phyloP scores from a whole-genome alignment of 176 grass and related monocot species.

The Cenchrus fungigraminus region DNA sequence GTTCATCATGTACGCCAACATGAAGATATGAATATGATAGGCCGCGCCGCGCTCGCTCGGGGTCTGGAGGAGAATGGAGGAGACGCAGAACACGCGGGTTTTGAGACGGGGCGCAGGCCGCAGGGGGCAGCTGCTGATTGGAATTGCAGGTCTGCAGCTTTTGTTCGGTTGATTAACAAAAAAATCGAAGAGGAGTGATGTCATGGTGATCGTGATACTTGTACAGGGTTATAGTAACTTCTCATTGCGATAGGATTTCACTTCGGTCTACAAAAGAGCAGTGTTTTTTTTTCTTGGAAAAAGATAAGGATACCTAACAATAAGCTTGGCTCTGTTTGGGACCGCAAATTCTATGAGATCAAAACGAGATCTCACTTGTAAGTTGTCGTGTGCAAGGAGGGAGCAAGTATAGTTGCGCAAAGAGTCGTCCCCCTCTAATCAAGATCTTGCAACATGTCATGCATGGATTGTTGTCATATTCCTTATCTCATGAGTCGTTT shows the following conservation, averaged over 20 bases:
- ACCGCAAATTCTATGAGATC: neutral
- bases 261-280: neutral
- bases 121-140: neutral
- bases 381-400: no score
- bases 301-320: neutral
- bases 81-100: neutral
- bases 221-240: slow-evolving; percentile 41
- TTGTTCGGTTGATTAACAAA: neutral
- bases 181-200: neutral
- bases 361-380: no score
- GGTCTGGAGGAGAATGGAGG: neutral
- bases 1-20: slow-evolving; percentile 82
- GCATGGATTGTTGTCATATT: no score
- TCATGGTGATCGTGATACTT: neutral
- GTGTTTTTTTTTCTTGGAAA: neutral
- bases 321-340: neutral
- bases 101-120: neutral
- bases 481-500: no score
- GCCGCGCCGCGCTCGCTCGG: neutral
- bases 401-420: no score
- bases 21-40: slow-evolving; percentile 59
- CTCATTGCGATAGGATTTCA: slow-evolving; percentile 6
- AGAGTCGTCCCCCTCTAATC: no score
- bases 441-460: no score
- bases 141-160: neutral